Percentiles rank a stretch among this genome's conserved stretches.
Conservation (phyloP, 108 stramenopile species). For the Parietichytrium sp. region DNA sequence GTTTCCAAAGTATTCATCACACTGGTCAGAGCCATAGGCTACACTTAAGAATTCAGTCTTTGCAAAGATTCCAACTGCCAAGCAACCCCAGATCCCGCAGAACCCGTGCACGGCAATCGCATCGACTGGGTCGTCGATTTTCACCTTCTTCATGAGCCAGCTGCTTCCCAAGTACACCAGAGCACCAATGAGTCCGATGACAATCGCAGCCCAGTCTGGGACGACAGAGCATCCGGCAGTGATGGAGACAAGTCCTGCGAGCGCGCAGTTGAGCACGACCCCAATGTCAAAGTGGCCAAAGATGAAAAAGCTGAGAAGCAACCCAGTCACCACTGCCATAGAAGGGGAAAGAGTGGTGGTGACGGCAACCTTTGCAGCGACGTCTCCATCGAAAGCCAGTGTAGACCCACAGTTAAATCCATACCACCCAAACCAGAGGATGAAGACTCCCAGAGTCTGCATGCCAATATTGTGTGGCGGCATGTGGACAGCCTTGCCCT, state of each 20-base stretch:
- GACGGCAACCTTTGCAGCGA: background rate
- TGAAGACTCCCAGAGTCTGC: background rate
- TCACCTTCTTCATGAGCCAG: background rate
- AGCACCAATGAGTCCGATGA: slow-evolving; percentile 43
- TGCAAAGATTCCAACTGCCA: slow-evolving; percentile 16
- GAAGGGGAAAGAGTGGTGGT: background rate
- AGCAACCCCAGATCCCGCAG: background rate
- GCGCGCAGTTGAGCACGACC: background rate
- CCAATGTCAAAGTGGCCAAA: background rate
- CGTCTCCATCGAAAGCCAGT: slow-evolving; percentile 53
- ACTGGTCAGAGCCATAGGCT: slow-evolving; percentile 53
- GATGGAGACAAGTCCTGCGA: slow-evolving; percentile 59
- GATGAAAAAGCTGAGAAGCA: background rate
- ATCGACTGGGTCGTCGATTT: slow-evolving; percentile 55
- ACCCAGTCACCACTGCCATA: background rate
- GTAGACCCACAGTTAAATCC: slow-evolving; percentile 76
- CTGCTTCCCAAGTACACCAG: background rate
- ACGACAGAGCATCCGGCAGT: slow-evolving; percentile 56
- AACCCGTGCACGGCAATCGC: slow-evolving; percentile 47
- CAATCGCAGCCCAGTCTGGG: slow-evolving; percentile 33
- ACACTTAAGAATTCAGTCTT: slow-evolving; percentile 50
- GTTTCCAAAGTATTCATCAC: slow-evolving; percentile 57
- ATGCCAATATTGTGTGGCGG: slow-evolving; percentile 29
- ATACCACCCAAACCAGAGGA: slow-evolving; percentile 58
- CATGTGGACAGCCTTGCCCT: slow-evolving; percentile 41